Conservation (phyloP, 352 stramenopile species). For the Phytophthora colocasiae region DNA sequence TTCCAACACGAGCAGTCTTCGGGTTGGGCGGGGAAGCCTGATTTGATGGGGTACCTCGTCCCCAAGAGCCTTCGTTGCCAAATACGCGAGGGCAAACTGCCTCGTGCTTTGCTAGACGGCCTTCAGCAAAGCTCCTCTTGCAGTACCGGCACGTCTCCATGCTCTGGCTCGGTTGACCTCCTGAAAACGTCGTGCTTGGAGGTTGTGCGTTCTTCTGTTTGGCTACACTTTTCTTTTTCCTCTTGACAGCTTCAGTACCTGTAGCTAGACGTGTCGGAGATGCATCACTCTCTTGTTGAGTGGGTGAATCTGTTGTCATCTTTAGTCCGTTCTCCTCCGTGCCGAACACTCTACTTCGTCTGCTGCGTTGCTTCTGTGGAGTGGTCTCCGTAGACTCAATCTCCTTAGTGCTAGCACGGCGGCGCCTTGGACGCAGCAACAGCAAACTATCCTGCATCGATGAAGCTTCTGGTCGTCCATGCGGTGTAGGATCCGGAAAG, state of each 20-base stretch:
- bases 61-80: slow-evolving; percentile 76
- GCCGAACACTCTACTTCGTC: slow-evolving; percentile 5
- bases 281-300: background rate
- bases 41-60: slow-evolving; percentile 48
- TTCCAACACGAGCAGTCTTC: slow-evolving; percentile 20
- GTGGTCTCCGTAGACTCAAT: slow-evolving; percentile 14
- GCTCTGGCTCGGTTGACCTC: slow-evolving; percentile 22
- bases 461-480: slow-evolving; percentile 28
- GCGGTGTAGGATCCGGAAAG: slow-evolving; percentile 59
- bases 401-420: slow-evolving; percentile 12
- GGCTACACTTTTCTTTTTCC: slow-evolving; percentile 20
- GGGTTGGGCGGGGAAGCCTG: slow-evolving; percentile 12
- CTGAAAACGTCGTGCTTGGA: slow-evolving; percentile 7
- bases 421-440: slow-evolving; percentile 42
- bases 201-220: slow-evolving; percentile 28
- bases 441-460: slow-evolving; percentile 59
- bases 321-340: slow-evolving; percentile 5
- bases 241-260: slow-evolving; percentile 1
- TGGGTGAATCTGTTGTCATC: slow-evolving; percentile 10
- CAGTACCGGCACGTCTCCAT: slow-evolving; percentile 84
- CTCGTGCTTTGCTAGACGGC: slow-evolving; percentile 82
- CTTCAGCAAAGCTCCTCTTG: slow-evolving; percentile 80
- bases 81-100: slow-evolving; percentile 83
- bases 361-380: slow-evolving; percentile 11
- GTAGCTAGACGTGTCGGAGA: slow-evolving; percentile 1